A percentile compares a stretch with the other conserved stretches of the same genome.
phyloP scores from a whole-genome alignment of 208 protist species.

The Borovskyia barvae region DNA sequence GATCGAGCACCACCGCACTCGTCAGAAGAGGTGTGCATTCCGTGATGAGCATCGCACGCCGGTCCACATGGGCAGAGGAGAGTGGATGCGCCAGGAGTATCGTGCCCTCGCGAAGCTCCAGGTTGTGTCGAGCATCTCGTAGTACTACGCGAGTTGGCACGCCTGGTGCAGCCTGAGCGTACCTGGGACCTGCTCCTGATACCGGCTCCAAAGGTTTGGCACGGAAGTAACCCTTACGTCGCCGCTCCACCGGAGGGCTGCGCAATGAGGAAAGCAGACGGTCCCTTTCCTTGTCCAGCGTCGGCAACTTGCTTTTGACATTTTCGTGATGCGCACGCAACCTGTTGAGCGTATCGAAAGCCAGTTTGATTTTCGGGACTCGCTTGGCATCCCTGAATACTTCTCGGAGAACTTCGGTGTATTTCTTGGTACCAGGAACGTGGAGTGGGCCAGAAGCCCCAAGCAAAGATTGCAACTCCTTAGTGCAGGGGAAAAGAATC shows the following conservation, averaged over 20 bases:
- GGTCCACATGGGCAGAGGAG: constrained; percentile 76
- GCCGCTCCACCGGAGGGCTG: constrained; percentile 18
- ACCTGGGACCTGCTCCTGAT: constrained; percentile 7
- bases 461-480: constrained; percentile 59
- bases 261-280: constrained; percentile 36
- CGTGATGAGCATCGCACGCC: constrained; percentile 78
- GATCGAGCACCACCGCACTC: constrained; percentile 74
- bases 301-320: constrained; percentile 43
- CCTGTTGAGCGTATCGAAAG: constrained; percentile 73
- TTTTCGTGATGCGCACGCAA: constrained; percentile 70
- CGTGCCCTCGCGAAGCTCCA: constrained; percentile 63
- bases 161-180: constrained; percentile 37
- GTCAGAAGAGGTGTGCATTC: constrained; percentile 62
- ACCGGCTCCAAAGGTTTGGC: constrained; percentile 32
- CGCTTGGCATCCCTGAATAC: constrained; percentile 44
- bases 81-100: constrained; percentile 80
- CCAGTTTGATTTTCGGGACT: constrained; percentile 47
- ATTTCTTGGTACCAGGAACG: constrained; percentile 51
- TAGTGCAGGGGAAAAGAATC: constrained; percentile 65
- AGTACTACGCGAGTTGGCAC: constrained; percentile 53
- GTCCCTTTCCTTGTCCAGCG: constrained; percentile 45
- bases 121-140: constrained; percentile 22
- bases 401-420: constrained; percentile 49
- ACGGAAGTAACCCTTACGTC: constrained; percentile 38
- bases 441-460: constrained; percentile 43